Evolutionary conservation across 2,329 filamentous ascomycete genomes (phyloP).

Genomic region (Helotiales sp.): DNA sequence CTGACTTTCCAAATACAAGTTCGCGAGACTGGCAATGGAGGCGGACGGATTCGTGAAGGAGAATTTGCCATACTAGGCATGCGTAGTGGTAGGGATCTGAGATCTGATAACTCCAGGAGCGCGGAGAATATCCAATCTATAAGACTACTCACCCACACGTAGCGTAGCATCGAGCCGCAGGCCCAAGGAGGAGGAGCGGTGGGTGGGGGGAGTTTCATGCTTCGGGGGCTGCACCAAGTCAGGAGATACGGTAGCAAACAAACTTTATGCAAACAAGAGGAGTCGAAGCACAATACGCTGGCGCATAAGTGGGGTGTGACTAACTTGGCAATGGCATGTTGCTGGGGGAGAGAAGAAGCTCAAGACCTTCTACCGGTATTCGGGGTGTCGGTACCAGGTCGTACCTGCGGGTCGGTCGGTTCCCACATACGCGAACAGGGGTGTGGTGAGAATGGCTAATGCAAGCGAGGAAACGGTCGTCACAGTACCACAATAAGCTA

Average conservation of each 20-base stretch:
- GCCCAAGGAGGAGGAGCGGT: neutral
- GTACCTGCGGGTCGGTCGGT: no score
- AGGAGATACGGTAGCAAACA: neutral
- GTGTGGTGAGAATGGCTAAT: no score
- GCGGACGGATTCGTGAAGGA: slow-evolving; percentile 4
- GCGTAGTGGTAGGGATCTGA: no score
- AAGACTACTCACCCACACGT: neutral
- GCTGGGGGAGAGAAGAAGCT: no score
- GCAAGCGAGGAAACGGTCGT: neutral
- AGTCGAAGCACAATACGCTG: neutral
- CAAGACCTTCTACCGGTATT: neutral
- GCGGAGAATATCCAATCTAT: neutral
- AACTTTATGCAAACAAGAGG: neutral
- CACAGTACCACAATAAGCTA: neutral
- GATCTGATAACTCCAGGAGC: neutral
- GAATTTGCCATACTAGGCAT: neutral
- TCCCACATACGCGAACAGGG: no score
- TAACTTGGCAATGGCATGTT: no score
- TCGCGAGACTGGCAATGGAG: slow-evolving; percentile 14
- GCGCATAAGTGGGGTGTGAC: slow-evolving; percentile 1
- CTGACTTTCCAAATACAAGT: slow-evolving; percentile 21
- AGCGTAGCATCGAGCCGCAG: neutral
- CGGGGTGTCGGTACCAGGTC: no score
- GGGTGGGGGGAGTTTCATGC: neutral
- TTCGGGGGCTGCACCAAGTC: neutral